Evolutionary conservation across 1,139 yeast genomes (phyloP).

Genomic region (Saccharomycopsis crataegensis): DNA sequence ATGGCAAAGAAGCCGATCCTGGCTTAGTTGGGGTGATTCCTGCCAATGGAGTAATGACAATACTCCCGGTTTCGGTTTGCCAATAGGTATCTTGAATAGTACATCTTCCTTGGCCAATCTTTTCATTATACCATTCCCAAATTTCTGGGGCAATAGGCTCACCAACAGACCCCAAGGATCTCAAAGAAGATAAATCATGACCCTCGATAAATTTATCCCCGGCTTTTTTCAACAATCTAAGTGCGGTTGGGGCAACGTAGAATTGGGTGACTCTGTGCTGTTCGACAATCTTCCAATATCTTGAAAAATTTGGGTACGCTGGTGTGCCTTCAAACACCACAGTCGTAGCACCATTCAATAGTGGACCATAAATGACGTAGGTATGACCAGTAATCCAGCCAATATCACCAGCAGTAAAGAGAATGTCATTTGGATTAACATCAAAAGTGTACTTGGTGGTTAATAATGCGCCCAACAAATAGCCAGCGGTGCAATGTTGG

Average conservation of each 20-base stretch:
- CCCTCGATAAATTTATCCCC: conserved; percentile 80
- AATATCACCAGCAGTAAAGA: conserved; percentile 97
- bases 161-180: conserved; percentile 97
- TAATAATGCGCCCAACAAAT: conserved; percentile 87
- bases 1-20: conserved; percentile 94
- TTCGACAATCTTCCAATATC: conserved; percentile 95
- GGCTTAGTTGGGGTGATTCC: conserved; percentile 95
- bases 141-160: conserved; percentile 98
- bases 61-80: conserved; percentile 99
- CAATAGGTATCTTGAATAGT: conserved; percentile 92
- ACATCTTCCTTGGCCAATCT: conserved; percentile 84
- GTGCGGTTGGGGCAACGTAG: conserved; percentile 97
- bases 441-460: conserved; percentile 93
- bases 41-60: conserved; percentile 90
- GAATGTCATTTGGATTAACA: conserved; percentile 76
- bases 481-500: conserved; percentile 92
- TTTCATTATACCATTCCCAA: conserved; percentile 97
- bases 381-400: conserved; percentile 99
- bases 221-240: conserved; percentile 89
- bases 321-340: conserved; percentile 97
- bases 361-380: conserved; percentile 91
- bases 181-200: conserved; percentile 82
- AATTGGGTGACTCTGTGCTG: conserved; percentile 93
- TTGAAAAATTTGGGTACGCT: conserved; percentile 91
- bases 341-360: conserved; percentile 81